These are phyloP conservation scores for Gremmenia infestans DNA, from an alignment of 2,329 filamentous ascomycete genomes.

Conservation along the genomic window DNA sequence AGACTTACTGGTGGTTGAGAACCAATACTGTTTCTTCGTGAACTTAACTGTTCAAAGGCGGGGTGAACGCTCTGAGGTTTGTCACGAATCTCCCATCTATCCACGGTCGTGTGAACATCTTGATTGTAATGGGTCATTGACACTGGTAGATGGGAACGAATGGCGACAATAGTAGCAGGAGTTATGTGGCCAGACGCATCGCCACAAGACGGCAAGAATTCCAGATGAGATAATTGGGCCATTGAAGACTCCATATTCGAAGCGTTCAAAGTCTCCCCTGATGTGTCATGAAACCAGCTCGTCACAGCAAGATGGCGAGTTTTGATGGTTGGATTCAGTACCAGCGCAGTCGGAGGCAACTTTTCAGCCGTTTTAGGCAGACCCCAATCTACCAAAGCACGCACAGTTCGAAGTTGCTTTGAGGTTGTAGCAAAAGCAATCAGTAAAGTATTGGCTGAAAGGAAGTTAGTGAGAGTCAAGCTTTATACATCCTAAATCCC, in stretches of 20 bases:
- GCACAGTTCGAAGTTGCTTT: slow-evolving; percentile 69
- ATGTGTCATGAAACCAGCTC: slow-evolving; percentile 40
- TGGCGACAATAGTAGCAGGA: slow-evolving; percentile 62
- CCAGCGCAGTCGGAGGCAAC: slow-evolving; percentile 41
- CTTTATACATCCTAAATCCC: slow-evolving; percentile 17
- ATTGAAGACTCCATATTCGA: slow-evolving; percentile 47
- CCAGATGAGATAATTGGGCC: slow-evolving; percentile 66
- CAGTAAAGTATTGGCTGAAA: slow-evolving; percentile 45
- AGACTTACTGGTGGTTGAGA: slow-evolving; percentile 24
- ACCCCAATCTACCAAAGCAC: slow-evolving; percentile 71
- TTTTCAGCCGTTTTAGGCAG: slow-evolving; percentile 52
- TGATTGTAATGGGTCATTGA: slow-evolving; percentile 54
- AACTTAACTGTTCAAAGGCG: slow-evolving; percentile 71
- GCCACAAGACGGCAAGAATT: slow-evolving; percentile 63
- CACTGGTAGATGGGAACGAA: slow-evolving; percentile 59
- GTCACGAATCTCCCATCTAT: slow-evolving; percentile 74
- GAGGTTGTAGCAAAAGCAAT: slow-evolving; percentile 65
- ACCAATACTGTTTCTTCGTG: slow-evolving; percentile 51
- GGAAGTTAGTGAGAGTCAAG: slow-evolving; percentile 8
- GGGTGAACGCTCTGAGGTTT: slow-evolving; percentile 63
- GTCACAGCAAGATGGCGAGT: slow-evolving; percentile 54
- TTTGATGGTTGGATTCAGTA: slow-evolving; percentile 47
- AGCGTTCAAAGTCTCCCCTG: slow-evolving; percentile 24
- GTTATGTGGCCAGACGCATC: slow-evolving; percentile 40
- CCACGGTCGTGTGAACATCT: slow-evolving; percentile 67